Conservation (phyloP, 1,284 basidiomycete genomes). For the Fomitopsis pinicola region DNA sequence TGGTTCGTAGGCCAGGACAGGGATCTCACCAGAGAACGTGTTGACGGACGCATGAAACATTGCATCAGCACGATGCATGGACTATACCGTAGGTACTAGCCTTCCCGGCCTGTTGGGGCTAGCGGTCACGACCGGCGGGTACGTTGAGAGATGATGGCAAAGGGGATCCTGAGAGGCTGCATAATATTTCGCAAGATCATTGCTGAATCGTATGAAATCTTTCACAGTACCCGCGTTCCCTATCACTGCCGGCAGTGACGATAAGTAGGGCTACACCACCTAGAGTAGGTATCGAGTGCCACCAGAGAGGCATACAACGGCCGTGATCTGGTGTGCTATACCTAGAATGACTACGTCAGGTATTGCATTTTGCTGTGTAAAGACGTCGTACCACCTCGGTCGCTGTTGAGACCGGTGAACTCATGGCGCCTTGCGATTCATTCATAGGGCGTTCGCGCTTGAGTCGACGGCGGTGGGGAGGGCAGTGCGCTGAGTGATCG, state of each 20-base stretch:
- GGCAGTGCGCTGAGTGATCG: constrained; percentile 14
- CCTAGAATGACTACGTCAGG: neutral
- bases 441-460: neutral
- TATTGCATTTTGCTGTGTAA: neutral
- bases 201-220: neutral
- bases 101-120: neutral
- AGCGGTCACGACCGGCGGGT: neutral
- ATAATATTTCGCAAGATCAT: neutral
- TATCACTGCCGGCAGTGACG: constrained; percentile 1
- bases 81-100: neutral
- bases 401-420: neutral
- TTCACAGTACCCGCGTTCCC: neutral
- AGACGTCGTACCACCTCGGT: neutral
- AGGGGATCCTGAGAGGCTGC: neutral
- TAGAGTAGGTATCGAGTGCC: neutral
- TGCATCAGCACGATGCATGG: neutral
- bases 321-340: neutral
- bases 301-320: neutral
- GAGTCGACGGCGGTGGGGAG: neutral
- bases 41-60: neutral
- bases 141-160: neutral
- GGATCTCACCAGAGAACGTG: neutral
- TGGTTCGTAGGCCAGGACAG: neutral
- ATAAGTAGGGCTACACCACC: neutral
- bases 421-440: neutral